Evolutionary conservation across 2,329 filamentous ascomycete genomes (phyloP).

Genomic region (Scedosporium boydii): DNA sequence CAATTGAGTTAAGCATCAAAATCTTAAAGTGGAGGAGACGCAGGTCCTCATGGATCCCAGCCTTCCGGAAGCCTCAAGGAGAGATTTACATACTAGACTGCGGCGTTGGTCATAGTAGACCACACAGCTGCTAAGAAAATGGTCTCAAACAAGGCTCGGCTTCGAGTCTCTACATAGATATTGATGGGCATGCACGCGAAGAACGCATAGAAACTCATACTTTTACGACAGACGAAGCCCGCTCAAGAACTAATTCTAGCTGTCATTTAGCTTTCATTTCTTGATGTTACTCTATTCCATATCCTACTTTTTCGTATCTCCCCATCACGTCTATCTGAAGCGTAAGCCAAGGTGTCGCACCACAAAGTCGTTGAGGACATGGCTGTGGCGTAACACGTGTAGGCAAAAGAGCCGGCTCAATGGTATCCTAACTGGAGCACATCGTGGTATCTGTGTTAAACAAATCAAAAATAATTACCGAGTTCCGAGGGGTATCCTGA

Average conservation of each 20-base stretch:
- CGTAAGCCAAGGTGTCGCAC: neutral
- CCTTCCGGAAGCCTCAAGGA: no score
- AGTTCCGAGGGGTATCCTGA: neutral
- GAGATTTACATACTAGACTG: no score
- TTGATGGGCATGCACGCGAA: no score
- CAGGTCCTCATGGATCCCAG: no score
- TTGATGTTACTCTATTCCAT: neutral
- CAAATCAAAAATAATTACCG: neutral
- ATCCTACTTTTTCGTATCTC: neutral
- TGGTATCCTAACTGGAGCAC: neutral
- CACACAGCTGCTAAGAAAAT: no score
- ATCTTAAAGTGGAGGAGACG: no score
- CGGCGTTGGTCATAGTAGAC: no score
- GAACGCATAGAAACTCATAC: no score
- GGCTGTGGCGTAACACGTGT: neutral
- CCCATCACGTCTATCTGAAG: neutral
- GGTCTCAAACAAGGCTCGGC: no score
- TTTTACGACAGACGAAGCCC: no score
- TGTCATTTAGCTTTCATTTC: neutral
- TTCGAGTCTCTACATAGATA: no score
- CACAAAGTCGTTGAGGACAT: neutral
- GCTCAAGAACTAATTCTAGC: neutral
- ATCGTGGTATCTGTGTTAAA: neutral
- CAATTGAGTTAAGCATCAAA: neutral
- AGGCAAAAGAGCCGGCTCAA: neutral